Conservation (phyloP, 495 filamentous ascomycete species). For the Podospora anserina region DNA sequence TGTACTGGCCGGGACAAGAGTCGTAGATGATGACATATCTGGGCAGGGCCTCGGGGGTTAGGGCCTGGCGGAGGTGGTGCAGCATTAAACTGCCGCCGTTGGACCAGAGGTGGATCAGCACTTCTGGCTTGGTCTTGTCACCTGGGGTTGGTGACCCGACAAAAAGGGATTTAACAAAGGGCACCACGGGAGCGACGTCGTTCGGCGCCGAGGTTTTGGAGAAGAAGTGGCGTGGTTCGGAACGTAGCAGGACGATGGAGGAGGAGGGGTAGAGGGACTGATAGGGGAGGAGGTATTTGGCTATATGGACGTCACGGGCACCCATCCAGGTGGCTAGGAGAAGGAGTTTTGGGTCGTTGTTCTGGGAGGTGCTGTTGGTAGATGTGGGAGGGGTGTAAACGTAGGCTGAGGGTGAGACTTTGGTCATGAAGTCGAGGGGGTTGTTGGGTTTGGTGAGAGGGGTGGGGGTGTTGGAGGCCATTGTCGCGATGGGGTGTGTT, state of each 20-base stretch:
- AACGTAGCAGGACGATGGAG: constrained; percentile 42
- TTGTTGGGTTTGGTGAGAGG: constrained; percentile 4
- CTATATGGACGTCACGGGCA: constrained; percentile 44
- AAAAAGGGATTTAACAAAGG: constrained; percentile 23
- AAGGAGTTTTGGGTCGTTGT: constrained; percentile 36
- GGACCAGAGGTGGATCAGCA: constrained; percentile 45
- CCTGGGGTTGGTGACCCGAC: neutral
- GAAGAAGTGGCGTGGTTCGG: constrained; percentile 32
- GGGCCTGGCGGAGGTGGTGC: constrained; percentile 14
- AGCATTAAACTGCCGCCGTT: constrained; percentile 42
- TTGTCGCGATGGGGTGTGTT: neutral
- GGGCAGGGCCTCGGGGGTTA: constrained; percentile 26
- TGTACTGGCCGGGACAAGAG: constrained; percentile 39
- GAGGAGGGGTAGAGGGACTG: constrained; percentile 39
- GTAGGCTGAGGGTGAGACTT: constrained; percentile 36
- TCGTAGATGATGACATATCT: constrained; percentile 39
- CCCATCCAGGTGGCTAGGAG: constrained; percentile 46
- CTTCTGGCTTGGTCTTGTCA: constrained; percentile 21
- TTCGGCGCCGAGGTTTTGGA: constrained; percentile 4
- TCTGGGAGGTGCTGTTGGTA: neutral
- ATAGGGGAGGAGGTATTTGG: constrained; percentile 45
- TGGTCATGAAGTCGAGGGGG: constrained; percentile 38
- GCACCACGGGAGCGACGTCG: constrained; percentile 22
- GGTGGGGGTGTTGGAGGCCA: constrained; percentile 23
- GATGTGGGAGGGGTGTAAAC: constrained; percentile 32